Percentiles rank a stretch among this genome's conserved stretches.
Conservation (phyloP, 768 basidiomycete species). For the Suillus subluteus region DNA sequence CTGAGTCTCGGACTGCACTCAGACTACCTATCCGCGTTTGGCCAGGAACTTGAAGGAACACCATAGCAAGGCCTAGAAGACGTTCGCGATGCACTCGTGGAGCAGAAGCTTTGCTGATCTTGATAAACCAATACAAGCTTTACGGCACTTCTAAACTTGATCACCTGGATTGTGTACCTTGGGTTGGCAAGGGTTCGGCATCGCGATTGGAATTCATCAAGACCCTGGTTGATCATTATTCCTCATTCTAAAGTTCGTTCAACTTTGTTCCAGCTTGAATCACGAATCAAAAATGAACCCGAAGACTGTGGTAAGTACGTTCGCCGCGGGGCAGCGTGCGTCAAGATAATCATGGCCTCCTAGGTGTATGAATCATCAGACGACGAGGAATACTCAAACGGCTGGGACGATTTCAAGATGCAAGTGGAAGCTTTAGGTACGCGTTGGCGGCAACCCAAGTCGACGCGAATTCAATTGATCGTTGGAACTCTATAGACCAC, state of each 20-base stretch:
- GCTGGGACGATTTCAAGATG: not conserved
- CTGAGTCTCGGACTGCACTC: not conserved
- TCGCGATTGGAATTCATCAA: not conserved
- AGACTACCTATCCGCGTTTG: not conserved
- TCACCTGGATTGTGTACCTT: slow-evolving; percentile 1
- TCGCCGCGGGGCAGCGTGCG: too few relatives aligned
- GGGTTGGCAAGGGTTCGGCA: not conserved
- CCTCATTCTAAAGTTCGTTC: not conserved
- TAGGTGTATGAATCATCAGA: slow-evolving; percentile 5
- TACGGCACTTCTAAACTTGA: slow-evolving; percentile 4
- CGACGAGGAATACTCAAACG: not conserved
- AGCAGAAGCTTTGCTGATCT: not conserved
- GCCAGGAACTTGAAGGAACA: not conserved
- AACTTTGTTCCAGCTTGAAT: not conserved
- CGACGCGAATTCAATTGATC: not conserved
- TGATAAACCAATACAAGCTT: not conserved
- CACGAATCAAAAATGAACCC: not conserved
- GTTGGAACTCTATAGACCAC: not conserved
- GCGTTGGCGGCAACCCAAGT: not conserved
- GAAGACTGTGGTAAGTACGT: not conserved
- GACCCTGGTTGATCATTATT: not conserved
- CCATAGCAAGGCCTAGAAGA: not conserved
- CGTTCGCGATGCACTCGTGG: not conserved
- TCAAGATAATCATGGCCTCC: not conserved
- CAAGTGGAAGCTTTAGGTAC: not conserved